phyloP scores from a whole-genome alignment of 192 early-diverging fungal species.

The Diversispora eburnea region DNA sequence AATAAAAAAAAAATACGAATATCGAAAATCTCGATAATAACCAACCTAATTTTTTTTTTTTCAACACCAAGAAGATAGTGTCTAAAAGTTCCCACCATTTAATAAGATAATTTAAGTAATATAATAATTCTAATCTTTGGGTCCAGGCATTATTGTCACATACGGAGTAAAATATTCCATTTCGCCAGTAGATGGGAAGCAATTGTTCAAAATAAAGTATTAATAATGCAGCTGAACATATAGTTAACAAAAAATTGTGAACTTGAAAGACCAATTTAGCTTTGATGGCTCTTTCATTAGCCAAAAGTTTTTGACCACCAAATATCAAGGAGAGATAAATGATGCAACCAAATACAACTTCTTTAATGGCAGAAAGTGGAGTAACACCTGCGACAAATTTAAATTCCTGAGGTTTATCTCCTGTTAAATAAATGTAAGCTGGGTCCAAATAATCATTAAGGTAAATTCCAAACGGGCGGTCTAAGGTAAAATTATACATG shows the following conservation, averaged over 20 bases:
- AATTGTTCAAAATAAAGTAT: slow-evolving; percentile 74
- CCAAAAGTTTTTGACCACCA: slow-evolving; percentile 72
- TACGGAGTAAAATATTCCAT: slow-evolving; percentile 71
- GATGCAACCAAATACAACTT: slow-evolving; percentile 48
- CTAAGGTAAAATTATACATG: slow-evolving; percentile 8
- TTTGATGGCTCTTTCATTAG: slow-evolving; percentile 61
- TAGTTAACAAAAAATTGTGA: slow-evolving; percentile 77
- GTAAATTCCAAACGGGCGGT: slow-evolving; percentile 56
- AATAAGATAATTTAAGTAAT: slow-evolving; percentile 90
- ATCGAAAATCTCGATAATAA: slow-evolving; percentile 20
- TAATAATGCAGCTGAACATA: slow-evolving; percentile 65
- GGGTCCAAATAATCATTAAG: slow-evolving; percentile 50
- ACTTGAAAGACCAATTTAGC: slow-evolving; percentile 68
- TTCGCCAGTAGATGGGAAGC: slow-evolving; percentile 59
- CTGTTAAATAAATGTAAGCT: slow-evolving; percentile 42
- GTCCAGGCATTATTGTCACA: slow-evolving; percentile 70
- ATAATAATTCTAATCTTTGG: slow-evolving; percentile 74
- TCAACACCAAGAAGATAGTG: slow-evolving; percentile 81
- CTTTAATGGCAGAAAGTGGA: slow-evolving; percentile 43
- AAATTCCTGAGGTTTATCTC: slow-evolving; percentile 44
- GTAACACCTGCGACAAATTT: slow-evolving; percentile 48
- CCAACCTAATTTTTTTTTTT: slow-evolving; percentile 76
- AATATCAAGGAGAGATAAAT: slow-evolving; percentile 78
- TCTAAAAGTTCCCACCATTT: slow-evolving; percentile 90
- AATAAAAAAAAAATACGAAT: not conserved